Evolutionary conservation across 805 yeast genomes (phyloP), one percentile per base, ranked within the genome.

Genomic region (Debaryomyces tyrocola): DNA sequence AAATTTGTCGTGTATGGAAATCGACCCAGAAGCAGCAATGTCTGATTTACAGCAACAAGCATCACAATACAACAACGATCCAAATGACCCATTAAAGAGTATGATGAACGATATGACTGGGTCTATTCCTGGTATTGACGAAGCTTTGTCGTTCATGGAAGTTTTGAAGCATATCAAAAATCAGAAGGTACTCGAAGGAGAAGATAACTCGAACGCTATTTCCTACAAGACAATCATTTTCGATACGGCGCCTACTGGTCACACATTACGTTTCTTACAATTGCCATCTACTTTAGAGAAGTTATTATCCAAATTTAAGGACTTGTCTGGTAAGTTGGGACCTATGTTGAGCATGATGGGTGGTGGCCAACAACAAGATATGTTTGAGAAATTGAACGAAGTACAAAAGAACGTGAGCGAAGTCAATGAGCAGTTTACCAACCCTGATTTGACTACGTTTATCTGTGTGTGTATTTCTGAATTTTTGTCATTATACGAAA

Each of bases 221-320:
- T 50, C 64, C 27, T 94, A 87, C 64, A 90, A 87, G 56, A 90
- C 96, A 7, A 91, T 94, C 54, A 90, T 94, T 55, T 94, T 94
- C 61, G 99, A 94, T 67, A 94, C 99, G n/a, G 99, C 99, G 0
- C 99, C 99, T 57, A 94, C 99, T 0, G 99, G 99, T 33, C 99
- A 94, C 69, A 94, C 99, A 2, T 75, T 94, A 58, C 82, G 99
- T 60, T 94, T 94, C 67, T 77, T 94, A 65, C 97, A 91, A 69
- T 81, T 94, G 60, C 99, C 99, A 33, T 81, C 95, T 24, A 91
- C 97, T 3, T 74, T 94, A 51, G 95, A 90, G 58, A 90, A 89
- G 64, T 78, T 96, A 33, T 77, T 94, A 56, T 84, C 86, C 41
- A 94, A 92, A 63, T 84, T 94, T 65, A 84, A 90, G 58, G 96